Evolutionary conservation across 1,284 basidiomycete species (phyloP), one percentile per base, ranked within the genome.

Genomic region (Schizophyllum commune): DNA sequence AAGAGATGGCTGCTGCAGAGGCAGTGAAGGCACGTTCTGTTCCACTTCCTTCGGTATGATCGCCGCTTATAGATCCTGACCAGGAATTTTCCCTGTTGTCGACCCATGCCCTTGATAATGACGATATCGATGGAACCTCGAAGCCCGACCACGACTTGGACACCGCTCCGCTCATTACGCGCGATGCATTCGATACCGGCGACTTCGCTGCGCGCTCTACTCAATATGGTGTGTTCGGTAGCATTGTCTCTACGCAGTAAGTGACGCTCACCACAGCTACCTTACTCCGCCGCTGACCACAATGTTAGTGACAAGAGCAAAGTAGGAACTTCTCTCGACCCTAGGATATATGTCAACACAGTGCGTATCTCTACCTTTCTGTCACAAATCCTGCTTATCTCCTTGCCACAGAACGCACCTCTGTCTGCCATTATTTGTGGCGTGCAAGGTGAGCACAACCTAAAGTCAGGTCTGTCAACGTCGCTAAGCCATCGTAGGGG

Each of bases 211-310:
- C 71, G 6, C 62, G 68, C 15, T 65, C 70, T 9, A 72, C 73
- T 0, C 85, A 87, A 62, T 86, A 87, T 63, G 85, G 84, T 0
- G 78, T 87, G 0, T 66, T 86, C 1, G 84, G 85, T 0, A 75
- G 75, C 2, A 69, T 77, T 0, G 17, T 83, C 0, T 70, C 76
- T 0, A 76, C 79, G 19, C 73, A 79, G 85, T 85, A 58, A 68
- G 71, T 63, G 15, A n/a, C 22, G 21, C 47, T 56, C 57, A 19
- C 56, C 55, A 8, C 17, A 17, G 17, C 17, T 3, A 47, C 27
- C 27, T 47, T 47, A 2, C 39, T 8, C 39, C 39, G 17, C 9
- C 39, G 8, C 39, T 47, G 39, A 47, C 39, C 2, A 2, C 19
- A 51, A 53, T 52, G 19, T 52, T 62, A 80, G 79, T 64, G 67